Evolutionary conservation across 495 filamentous ascomycete genomes (phyloP), one percentile per base, ranked within the genome.

Genomic region (Aspergillus biplanus): DNA sequence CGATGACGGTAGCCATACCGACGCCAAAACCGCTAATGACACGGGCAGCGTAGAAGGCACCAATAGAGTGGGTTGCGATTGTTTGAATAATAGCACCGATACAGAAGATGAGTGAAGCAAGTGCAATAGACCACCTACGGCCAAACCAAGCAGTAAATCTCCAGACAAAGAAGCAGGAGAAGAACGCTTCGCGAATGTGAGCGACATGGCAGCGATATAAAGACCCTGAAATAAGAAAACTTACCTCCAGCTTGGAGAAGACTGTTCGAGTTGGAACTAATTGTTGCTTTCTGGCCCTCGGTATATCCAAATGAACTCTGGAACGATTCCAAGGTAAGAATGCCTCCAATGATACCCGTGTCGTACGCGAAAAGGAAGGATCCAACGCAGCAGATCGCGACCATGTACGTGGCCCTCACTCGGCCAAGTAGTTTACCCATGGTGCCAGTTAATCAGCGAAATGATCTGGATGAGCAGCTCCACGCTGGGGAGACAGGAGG

Each of bases 11-110:
- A 4, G 80, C 79, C 21, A 71, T 78, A 12, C 85, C 86, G 21
- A 87, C 76, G 7, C 85, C 86, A 12, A 88, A 62, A 31, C 85
- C 85, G 2, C 79, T 75, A n/a, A 87, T 72, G 6, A 85, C 73
- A 44, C 85, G 73, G 5, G 74, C 78, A 7, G 74, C 75, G 53
- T 83, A 83, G 66, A 78, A 82, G 33, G 76, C 77, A 6, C 70
- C 75, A 4, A 83, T 65, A 0, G 77, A 80, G 57, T 79, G 74
- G 0, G 78, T 79, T 7, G 77, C 74, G 33, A 75, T 62, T 0
- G 76, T 71, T 52, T 83, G 79, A 8, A 83, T 55, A 34, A 83
- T 70, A 21, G 72, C 78, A 27, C 81, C 81, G 52, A 78, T 56
- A 57, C 64, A 73, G 69, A 83, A 83, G 32, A 83, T 70, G 5